Conservation (phyloP, 148 eudicot species). For the Cornus suecica region DNA sequence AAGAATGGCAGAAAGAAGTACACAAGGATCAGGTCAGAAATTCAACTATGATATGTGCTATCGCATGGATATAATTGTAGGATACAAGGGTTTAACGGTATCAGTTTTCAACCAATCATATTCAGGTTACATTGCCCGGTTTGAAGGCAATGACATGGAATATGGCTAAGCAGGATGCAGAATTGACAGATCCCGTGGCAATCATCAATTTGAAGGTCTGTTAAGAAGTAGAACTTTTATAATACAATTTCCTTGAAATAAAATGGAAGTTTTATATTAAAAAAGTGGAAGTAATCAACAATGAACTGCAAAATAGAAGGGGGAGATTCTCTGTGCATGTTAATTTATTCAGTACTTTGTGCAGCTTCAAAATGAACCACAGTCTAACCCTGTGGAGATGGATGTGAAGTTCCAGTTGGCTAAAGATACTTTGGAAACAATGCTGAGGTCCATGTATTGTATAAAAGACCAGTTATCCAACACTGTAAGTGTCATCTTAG, state of each 20-base stretch:
- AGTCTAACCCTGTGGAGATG: slow-evolving; percentile 23
- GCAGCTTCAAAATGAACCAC: slow-evolving; percentile 33
- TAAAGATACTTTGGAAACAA: slow-evolving; percentile 38
- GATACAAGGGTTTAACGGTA: neutral
- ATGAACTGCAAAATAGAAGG: neutral
- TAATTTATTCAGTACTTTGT: neutral
- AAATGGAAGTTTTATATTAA: neutral
- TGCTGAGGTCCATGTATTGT: slow-evolving; percentile 40
- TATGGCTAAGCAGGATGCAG: slow-evolving; percentile 26
- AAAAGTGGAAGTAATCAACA: neutral
- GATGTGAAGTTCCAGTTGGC: slow-evolving; percentile 39
- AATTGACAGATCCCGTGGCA: slow-evolving; percentile 31
- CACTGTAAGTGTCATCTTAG: slow-evolving; percentile 21
- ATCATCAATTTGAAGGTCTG: slow-evolving; percentile 31
- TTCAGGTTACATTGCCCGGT: slow-evolving; percentile 28
- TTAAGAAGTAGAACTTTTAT: neutral
- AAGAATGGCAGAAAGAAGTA: slow-evolving; percentile 47
- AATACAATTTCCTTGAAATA: neutral
- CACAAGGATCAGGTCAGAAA: slow-evolving; percentile 36
- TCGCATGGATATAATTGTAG: neutral
- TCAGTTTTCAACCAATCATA: neutral
- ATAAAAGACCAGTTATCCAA: slow-evolving; percentile 35
- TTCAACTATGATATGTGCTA: neutral
- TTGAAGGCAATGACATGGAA: slow-evolving; percentile 38
- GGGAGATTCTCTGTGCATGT: neutral